These are phyloP conservation scores for Hebeloma cylindrosporum DNA, from an alignment of 768 basidiomycete species.

Conservation along the genomic window DNA sequence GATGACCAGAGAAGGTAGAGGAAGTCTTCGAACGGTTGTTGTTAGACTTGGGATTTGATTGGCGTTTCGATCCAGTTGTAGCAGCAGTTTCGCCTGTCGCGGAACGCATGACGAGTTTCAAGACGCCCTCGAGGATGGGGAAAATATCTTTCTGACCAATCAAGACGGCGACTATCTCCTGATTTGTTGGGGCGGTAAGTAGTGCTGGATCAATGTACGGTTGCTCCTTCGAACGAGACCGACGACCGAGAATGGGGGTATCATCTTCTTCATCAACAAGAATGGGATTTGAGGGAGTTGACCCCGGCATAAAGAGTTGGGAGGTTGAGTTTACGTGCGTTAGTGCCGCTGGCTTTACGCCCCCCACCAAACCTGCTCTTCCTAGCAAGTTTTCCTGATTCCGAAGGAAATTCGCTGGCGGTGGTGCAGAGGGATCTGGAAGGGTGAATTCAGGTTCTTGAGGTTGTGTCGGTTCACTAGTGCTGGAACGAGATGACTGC, in stretches of 20 bases:
- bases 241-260: constrained; percentile 28
- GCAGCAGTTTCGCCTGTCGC: constrained; percentile 8
- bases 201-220: constrained; percentile 38
- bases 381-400: constrained; percentile 74
- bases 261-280: constrained; percentile 64
- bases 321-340: too few relatives aligned
- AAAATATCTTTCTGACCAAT: constrained; percentile 66
- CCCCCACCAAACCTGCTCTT: constrained; percentile 67
- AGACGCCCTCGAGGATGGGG: constrained; percentile 60
- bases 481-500: constrained; percentile 10
- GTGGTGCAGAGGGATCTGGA: constrained; percentile 60
- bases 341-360: constrained; percentile 58
- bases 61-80: constrained; percentile 12
- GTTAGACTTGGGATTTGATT: too few relatives aligned
- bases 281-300: constrained; percentile 64
- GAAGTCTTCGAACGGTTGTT: too few relatives aligned
- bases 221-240: constrained; percentile 12
- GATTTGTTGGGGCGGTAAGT: constrained; percentile 50
- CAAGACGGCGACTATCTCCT: constrained; percentile 60
- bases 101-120: constrained; percentile 52
- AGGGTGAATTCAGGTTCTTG: constrained; percentile 57
- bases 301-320: constrained; percentile 53
- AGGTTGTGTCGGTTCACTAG: constrained; percentile 41
- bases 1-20: too few relatives aligned
- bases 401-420: constrained; percentile 69